phyloP scores from a whole-genome alignment of 768 basidiomycete genomes.

The Strobilomyces echinocephalus region DNA sequence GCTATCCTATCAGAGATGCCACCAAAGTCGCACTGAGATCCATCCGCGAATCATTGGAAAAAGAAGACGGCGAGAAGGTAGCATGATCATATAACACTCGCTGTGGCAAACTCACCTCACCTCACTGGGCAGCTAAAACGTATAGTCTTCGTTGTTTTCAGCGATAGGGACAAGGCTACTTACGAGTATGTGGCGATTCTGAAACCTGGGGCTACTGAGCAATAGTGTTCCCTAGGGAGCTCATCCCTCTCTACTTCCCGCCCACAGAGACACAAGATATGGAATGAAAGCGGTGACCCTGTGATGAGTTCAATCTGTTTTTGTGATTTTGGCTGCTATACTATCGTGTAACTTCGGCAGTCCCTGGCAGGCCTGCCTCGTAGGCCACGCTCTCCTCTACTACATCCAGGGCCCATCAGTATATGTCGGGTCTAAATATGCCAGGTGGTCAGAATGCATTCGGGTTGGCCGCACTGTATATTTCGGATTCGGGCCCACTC shows the following conservation, averaged over 20 bases:
- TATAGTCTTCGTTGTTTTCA: conserved; percentile 72
- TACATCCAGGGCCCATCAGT: no score
- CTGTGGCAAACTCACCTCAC: not conserved
- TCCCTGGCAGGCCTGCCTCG: no score
- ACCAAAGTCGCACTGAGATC: conserved; percentile 63
- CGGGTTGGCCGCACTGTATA: no score
- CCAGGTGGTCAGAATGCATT: no score
- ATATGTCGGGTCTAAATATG: no score
- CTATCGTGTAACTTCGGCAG: no score
- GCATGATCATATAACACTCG: not conserved
- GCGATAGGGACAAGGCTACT: conserved; percentile 53
- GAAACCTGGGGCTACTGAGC: not conserved
- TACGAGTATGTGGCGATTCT: conserved; percentile 51
- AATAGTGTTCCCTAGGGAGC: conserved; percentile 25
- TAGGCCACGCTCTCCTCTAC: no score
- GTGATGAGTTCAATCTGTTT: no score
- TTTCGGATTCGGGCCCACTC: no score
- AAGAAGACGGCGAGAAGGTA: conserved; percentile 44
- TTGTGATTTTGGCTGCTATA: no score
- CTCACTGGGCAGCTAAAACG: conserved; percentile 49
- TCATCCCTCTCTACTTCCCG: conserved; percentile 67
- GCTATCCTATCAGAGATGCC: conserved; percentile 71
- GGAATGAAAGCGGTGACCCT: not conserved
- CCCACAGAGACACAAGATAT: conserved; percentile 1
- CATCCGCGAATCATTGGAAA: conserved; percentile 54